Evolutionary conservation across 768 basidiomycete species (phyloP), one percentile per base, ranked within the genome.

Genomic region (Mycena venus): DNA sequence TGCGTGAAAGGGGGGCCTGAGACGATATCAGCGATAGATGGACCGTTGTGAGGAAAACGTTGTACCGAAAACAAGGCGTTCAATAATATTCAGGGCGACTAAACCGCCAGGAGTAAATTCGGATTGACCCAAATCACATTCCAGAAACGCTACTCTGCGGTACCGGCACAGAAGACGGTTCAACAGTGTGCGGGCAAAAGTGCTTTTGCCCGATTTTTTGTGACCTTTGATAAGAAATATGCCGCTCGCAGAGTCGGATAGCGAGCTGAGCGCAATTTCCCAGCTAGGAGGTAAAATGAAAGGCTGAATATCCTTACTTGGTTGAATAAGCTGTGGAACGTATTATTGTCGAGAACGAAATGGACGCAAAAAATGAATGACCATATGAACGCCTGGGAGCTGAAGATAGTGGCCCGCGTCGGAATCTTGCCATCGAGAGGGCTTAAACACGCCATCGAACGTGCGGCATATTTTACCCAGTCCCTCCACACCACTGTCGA

Each of bases 101-200:
- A 95, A 89, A 0, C 97, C 98, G 0, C 92, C 92, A 0, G 95
- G 93, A 0, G 94, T 93, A 80, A 99, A 98, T 82, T 99, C 97
- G 4, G 96, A 94, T 83, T 99, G 98, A 21, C 98, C 98, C 4
- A 95, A 78, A 83, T 99, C 98, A 72, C 95, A 95, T 80, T 99
- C 98, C 10, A 99, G 88, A 81, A 91, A 98, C 0, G 96, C 97
- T 3, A 99, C 96, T n/a, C 88, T 88, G 27, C 87, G 86, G 84
- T 95, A 95, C 93, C 86, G 85, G 36, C 80, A 83, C 31, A 94
- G 80, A 34, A 99, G 84, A 15, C 85, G 85, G 79, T 98, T 98
- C 19, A 94, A 80, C 17, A 96, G 80, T 2, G 91, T 90, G 66
- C 94, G 86, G 0, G 94, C 91, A 78, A 99, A 94, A 0, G 95